phyloP scores from a whole-genome alignment of 345 rosid genomes.

The Erysimum cheiranthoides region DNA sequence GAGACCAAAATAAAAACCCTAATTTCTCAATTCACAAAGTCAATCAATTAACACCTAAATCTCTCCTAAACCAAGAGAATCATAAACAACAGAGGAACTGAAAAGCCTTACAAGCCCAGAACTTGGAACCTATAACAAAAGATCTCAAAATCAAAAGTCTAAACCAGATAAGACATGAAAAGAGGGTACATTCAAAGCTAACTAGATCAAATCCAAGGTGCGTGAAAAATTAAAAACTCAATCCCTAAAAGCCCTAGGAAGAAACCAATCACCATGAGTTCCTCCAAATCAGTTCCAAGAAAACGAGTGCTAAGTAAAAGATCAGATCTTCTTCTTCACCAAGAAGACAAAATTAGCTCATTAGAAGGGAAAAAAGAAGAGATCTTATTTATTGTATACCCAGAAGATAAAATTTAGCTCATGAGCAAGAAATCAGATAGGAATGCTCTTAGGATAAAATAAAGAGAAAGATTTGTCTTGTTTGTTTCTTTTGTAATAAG shows the following conservation, averaged over 20 bases:
- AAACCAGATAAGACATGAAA: constrained; percentile 11
- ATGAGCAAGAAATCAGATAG: constrained; percentile 32
- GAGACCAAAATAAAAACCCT: not conserved
- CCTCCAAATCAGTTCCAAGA: constrained; percentile 23
- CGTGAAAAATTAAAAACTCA: constrained; percentile 34
- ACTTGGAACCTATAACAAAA: constrained; percentile 19
- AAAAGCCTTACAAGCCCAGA: constrained; percentile 10
- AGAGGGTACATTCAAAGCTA: constrained; percentile 18
- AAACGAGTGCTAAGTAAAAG: constrained; percentile 4
- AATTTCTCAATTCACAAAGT: constrained; percentile 18
- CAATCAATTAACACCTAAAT: constrained; percentile 31
- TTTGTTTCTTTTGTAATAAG: constrained; percentile 36
- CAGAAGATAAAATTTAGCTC: constrained; percentile 16
- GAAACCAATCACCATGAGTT: constrained; percentile 38
- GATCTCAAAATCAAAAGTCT: constrained; percentile 29
- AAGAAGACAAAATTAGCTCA: constrained; percentile 8
- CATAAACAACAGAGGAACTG: constrained; percentile 15
- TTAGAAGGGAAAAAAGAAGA: constrained; percentile 11
- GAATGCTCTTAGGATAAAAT: constrained; percentile 27
- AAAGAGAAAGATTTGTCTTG: constrained; percentile 31
- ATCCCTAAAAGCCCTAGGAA: constrained; percentile 7
- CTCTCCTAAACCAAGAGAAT: constrained; percentile 16
- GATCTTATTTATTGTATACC: constrained; percentile 24
- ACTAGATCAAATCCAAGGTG: constrained; percentile 32
- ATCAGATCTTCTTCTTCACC: constrained; percentile 26